phyloP scores from a whole-genome alignment of 2,329 filamentous ascomycete species.

The Reticulascus tulasneorum region DNA sequence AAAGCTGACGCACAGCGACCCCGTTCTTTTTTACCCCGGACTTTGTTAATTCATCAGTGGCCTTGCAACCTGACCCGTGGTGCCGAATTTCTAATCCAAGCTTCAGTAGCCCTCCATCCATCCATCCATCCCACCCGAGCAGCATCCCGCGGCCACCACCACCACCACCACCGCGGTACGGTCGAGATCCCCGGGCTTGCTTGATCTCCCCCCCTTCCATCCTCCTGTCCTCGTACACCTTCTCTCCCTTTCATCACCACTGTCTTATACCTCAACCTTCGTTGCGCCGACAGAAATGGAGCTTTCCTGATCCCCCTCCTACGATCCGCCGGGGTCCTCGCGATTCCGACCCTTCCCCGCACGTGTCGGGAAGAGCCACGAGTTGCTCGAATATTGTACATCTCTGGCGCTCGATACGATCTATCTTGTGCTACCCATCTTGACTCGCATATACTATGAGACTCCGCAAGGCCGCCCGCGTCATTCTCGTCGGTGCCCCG shows the following conservation, averaged over 20 bases:
- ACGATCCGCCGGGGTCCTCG: constrained; percentile 11
- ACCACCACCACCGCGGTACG: constrained; percentile 14
- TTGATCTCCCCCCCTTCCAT: constrained; percentile 2
- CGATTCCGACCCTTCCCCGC: constrained; percentile 14
- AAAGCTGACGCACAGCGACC: no score
- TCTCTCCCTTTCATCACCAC: background rate
- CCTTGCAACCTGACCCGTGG: no score
- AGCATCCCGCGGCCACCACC: no score
- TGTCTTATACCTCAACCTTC: constrained; percentile 2
- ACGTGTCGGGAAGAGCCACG: constrained; percentile 8
- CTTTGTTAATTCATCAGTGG: no score
- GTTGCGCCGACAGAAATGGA: constrained; percentile 7
- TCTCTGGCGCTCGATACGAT: no score
- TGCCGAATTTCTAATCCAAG: no score
- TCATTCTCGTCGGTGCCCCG: constrained; percentile 94
- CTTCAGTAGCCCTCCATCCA: no score
- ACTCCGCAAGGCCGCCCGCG: constrained; percentile 76
- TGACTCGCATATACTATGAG: constrained; percentile 41
- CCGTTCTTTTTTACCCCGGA: no score
- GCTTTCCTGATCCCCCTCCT: constrained; percentile 8
- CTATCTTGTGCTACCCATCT: background rate
- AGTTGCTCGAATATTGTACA: background rate
- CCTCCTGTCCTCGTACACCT: background rate
- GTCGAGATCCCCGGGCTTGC: constrained; percentile 10
- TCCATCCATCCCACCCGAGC: no score